Evolutionary conservation across 345 rosid species (phyloP).

Genomic region (Aquilaria sinensis): DNA sequence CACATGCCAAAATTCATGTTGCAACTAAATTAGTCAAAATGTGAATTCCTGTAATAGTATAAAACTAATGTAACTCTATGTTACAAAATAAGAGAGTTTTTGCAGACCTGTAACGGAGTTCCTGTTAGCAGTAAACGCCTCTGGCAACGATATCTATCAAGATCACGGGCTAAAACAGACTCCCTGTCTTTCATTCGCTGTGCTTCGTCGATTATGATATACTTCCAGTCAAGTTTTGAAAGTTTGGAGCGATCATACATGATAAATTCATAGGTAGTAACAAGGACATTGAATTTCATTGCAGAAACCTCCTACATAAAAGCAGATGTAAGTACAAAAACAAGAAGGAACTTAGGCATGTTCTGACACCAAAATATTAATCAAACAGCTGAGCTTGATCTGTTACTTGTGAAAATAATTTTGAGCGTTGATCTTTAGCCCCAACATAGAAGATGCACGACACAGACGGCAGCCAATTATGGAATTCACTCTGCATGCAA

Average conservation of each 20-base stretch:
- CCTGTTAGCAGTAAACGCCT: slow-evolving; percentile 99
- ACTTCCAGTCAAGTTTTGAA: slow-evolving; percentile 97
- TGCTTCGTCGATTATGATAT: slow-evolving; percentile 97
- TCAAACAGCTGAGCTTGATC: background rate
- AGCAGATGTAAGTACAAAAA: background rate
- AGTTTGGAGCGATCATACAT: slow-evolving; percentile 98
- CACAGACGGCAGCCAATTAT: slow-evolving; percentile 92
- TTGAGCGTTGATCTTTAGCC: slow-evolving; percentile 87
- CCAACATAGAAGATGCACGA: slow-evolving; percentile 98
- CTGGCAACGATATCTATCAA: slow-evolving; percentile 97
- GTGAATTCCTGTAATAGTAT: background rate
- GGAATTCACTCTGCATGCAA: slow-evolving; percentile 83
- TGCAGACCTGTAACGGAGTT: slow-evolving; percentile 96
- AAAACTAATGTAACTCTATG: background rate
- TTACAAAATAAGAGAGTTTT: slow-evolving; percentile 8
- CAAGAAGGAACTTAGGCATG: slow-evolving; percentile 18
- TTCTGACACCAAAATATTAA: slow-evolving; percentile 9
- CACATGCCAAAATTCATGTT: background rate
- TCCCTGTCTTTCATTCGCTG: slow-evolving; percentile 99
- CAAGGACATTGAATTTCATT: slow-evolving; percentile 95
- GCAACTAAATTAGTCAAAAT: background rate
- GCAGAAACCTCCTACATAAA: slow-evolving; percentile 82
- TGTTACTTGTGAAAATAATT: slow-evolving; percentile 88
- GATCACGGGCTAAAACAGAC: slow-evolving; percentile 99
- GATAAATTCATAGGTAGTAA: slow-evolving; percentile 97